phyloP scores from a whole-genome alignment of 345 rosid species.

The Euphorbia pulcherrima region DNA sequence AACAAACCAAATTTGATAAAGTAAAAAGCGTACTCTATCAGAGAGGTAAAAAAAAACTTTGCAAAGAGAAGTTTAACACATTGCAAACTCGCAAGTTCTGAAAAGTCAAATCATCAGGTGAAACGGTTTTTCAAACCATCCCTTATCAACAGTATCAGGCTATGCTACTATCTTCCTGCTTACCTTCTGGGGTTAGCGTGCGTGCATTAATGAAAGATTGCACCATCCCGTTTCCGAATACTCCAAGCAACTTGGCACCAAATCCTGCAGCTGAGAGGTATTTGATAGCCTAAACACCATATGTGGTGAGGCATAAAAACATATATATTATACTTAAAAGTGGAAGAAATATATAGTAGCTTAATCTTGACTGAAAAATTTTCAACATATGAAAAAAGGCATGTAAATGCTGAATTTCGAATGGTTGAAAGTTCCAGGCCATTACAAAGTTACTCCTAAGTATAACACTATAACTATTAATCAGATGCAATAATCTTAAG shows the following conservation, averaged over 20 bases:
- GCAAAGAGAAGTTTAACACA: slow-evolving; percentile 1
- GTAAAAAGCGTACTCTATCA: not conserved
- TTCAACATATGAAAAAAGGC: not conserved
- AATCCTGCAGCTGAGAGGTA: slow-evolving; percentile 94
- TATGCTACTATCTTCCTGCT: slow-evolving; percentile 2
- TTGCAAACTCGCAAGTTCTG: not conserved
- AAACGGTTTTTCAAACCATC: not conserved
- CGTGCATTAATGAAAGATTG: slow-evolving; percentile 89
- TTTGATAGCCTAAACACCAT: slow-evolving; percentile 69
- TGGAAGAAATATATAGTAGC: not conserved
- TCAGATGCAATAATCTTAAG: not conserved
- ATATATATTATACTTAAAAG: too few relatives aligned
- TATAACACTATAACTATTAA: not conserved
- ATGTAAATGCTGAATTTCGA: not conserved
- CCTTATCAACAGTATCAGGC: not conserved
- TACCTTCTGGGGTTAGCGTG: slow-evolving; percentile 72
- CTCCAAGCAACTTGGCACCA: slow-evolving; percentile 90
- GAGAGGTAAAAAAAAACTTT: not conserved
- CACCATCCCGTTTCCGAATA: slow-evolving; percentile 93
- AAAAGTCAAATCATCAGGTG: not conserved
- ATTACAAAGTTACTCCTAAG: not conserved
- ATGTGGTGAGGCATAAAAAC: slow-evolving; percentile 7
- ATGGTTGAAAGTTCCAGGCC: not conserved
- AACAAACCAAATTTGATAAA: not conserved
- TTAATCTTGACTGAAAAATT: not conserved